A percentile compares a stretch with the other conserved stretches of the same genome.
Evolutionary conservation across 331 rosid species (phyloP).

Genomic region (Telfairia occidentalis): DNA sequence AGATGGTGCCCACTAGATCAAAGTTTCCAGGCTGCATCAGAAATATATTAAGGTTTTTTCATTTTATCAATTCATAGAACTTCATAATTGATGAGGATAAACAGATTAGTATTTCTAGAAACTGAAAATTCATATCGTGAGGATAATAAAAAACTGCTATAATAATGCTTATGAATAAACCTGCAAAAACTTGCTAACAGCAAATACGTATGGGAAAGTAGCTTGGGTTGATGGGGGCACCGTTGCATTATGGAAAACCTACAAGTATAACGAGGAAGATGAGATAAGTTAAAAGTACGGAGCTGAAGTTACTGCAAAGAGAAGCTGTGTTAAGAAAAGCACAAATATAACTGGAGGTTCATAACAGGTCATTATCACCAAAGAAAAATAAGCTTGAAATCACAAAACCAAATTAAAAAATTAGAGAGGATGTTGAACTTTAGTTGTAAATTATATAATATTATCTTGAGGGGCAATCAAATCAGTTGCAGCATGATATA

Average conservation of each 20-base stretch:
- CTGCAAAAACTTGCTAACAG: slow-evolving; percentile 90
- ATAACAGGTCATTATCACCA: background rate
- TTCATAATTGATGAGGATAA: background rate
- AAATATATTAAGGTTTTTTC: background rate
- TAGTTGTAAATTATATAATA: background rate
- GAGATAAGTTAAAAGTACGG: slow-evolving; percentile 3
- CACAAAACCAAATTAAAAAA: background rate
- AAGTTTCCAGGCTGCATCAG: slow-evolving; percentile 63
- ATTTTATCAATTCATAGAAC: background rate
- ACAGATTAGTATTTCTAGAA: background rate
- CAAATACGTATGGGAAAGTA: slow-evolving; percentile 71
- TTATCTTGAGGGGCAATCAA: background rate
- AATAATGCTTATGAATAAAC: slow-evolving; percentile 20
- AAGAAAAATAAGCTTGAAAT: background rate
- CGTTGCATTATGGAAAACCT: slow-evolving; percentile 62
- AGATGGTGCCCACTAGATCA: slow-evolving; percentile 78
- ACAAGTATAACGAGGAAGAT: slow-evolving; percentile 17
- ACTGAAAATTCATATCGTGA: background rate
- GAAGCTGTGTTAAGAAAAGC: background rate
- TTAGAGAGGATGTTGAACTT: background rate
- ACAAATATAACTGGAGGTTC: slow-evolving; percentile 7
- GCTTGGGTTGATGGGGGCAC: slow-evolving; percentile 74
- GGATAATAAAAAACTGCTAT: background rate
- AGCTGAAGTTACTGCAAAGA: background rate
- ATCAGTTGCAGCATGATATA: background rate